Conservation (phyloP, 176 grass and related monocot species). For the Cenchrus americanus region DNA sequence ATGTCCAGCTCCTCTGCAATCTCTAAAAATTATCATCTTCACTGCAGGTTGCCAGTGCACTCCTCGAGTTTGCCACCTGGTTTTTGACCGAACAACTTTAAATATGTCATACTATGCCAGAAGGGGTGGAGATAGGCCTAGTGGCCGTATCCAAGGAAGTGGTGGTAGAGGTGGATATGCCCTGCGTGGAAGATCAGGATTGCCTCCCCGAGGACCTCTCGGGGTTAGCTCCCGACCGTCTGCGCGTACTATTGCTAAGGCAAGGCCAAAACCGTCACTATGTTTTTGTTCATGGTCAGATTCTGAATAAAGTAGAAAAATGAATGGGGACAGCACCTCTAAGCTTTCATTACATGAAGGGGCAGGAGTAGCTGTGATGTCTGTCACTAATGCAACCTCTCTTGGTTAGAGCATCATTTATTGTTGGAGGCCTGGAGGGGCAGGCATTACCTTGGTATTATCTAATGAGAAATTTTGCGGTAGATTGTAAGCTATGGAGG, state of each 20-base stretch:
- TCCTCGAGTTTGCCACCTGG: constrained; percentile 18
- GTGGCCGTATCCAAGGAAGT: constrained; percentile 61
- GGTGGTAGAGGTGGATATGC: constrained; percentile 67
- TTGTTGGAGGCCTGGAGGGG: constrained; percentile 33
- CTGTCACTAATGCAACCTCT: constrained; percentile 29
- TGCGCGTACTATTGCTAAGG: constrained; percentile 90
- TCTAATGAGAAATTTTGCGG: constrained; percentile 27
- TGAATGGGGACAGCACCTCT: constrained; percentile 44
- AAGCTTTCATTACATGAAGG: constrained; percentile 33
- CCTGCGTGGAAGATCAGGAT: constrained; percentile 64
- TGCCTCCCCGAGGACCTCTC: constrained; percentile 73
- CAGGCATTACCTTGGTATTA: constrained; percentile 27
- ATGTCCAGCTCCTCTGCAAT: not conserved
- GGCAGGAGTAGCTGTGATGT: constrained; percentile 34
- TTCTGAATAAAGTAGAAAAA: constrained; percentile 62
- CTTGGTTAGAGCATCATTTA: constrained; percentile 44
- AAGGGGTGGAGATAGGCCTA: constrained; percentile 65
- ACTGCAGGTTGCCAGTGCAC: constrained; percentile 45
- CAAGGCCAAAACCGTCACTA: constrained; percentile 77
- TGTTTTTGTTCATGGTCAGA: constrained; percentile 72
- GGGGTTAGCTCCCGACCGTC: constrained; percentile 82
- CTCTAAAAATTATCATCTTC: constrained; percentile 12
- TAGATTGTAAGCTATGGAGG: constrained; percentile 41
- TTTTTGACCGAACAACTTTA: constrained; percentile 37
- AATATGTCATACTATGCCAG: constrained; percentile 69